phyloP scores from a whole-genome alignment of 2,329 filamentous ascomycete species.

The Colletotrichum cordylinicola region DNA sequence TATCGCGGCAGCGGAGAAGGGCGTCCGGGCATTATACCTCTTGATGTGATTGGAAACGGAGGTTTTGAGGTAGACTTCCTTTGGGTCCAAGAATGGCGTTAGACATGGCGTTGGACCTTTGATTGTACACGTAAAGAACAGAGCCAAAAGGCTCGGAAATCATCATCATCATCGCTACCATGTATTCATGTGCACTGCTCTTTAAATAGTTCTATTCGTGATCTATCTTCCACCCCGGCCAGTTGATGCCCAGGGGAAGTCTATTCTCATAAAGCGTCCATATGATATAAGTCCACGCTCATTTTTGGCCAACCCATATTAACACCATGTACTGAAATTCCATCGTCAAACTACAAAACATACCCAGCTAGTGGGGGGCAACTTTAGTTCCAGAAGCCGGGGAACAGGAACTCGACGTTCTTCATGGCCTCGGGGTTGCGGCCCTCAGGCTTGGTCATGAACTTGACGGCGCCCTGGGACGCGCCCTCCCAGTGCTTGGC shows the following conservation, averaged over 20 bases:
- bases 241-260: conserved; percentile 1
- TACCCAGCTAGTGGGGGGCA: neutral
- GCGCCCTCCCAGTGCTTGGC: conserved; percentile 83
- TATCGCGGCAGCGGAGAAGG: conserved; percentile 74
- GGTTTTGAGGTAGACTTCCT: neutral
- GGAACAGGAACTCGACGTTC: conserved; percentile 87
- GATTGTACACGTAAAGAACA: neutral
- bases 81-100: neutral
- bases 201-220: neutral
- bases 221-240: neutral
- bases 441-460: conserved; percentile 82
- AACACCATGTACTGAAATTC: neutral
- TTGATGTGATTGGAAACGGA: conserved; percentile 55
- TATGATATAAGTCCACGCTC: neutral
- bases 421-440: conserved; percentile 76
- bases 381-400: conserved; percentile 68
- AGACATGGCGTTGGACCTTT: neutral
- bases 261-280: neutral
- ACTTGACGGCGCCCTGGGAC: conserved; percentile 77
- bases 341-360: neutral
- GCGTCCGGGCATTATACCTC: conserved; percentile 67
- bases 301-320: neutral
- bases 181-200: neutral
- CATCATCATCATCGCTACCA: neutral
- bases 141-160: neutral